phyloP scores from a whole-genome alignment of 352 stramenopile species.

The Globisporangium irregulare region DNA sequence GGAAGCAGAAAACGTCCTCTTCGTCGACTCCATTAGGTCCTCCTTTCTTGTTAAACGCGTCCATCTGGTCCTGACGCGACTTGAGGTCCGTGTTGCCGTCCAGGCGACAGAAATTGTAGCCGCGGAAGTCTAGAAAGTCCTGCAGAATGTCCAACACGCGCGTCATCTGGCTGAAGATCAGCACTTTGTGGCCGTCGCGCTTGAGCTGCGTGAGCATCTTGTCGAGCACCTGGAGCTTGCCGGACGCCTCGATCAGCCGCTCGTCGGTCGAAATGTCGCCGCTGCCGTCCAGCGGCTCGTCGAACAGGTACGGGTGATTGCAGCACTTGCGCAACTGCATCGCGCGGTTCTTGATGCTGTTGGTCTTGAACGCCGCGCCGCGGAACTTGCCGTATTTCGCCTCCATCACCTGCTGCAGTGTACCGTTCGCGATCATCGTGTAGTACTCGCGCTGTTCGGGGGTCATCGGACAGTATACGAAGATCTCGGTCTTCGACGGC shows the following conservation, averaged over 20 bases:
- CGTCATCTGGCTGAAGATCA: slow-evolving; percentile 99
- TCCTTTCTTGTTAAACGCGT: slow-evolving; percentile 93
- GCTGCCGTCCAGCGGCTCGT: slow-evolving; percentile 59
- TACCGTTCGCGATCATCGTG: slow-evolving; percentile 88
- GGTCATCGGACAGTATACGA: slow-evolving; percentile 96
- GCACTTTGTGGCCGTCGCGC: slow-evolving; percentile 94
- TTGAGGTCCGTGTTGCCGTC: slow-evolving; percentile 94
- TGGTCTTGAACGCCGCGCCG: slow-evolving; percentile 47
- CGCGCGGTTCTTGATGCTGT: slow-evolving; percentile 65
- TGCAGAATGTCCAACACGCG: slow-evolving; percentile 98
- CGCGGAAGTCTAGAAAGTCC: slow-evolving; percentile 89
- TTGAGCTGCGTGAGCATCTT: slow-evolving; percentile 96
- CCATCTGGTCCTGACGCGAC: slow-evolving; percentile 94
- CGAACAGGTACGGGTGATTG: slow-evolving; percentile 89
- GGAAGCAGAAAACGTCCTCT: slow-evolving; percentile 75
- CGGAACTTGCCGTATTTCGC: slow-evolving; percentile 71
- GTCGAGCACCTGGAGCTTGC: slow-evolving; percentile 98
- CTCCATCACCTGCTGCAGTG: slow-evolving; percentile 85
- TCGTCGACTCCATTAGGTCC: slow-evolving; percentile 26
- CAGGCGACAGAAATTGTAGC: slow-evolving; percentile 95
- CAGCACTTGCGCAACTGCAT: slow-evolving; percentile 87
- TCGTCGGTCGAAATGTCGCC: slow-evolving; percentile 77
- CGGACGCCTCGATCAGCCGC: slow-evolving; percentile 90
- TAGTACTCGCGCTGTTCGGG: slow-evolving; percentile 94
- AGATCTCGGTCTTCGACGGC: slow-evolving; percentile 96